Conservation (phyloP, 2,329 filamentous ascomycete species). For the Colletotrichum echinochloae region DNA sequence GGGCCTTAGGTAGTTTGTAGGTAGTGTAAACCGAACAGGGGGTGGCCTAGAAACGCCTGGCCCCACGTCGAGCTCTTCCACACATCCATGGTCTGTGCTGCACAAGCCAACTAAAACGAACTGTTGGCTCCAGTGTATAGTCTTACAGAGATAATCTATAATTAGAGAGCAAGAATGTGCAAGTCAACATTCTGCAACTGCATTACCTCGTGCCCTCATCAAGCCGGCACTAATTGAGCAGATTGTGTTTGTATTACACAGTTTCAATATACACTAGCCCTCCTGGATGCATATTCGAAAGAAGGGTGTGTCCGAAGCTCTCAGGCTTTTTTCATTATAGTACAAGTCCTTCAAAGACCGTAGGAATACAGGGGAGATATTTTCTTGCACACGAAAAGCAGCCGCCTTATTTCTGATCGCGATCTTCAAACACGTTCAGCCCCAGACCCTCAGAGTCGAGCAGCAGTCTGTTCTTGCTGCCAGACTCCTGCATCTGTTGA, state of each 20-base stretch:
- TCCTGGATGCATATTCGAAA: not conserved
- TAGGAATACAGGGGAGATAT: slow-evolving; percentile 61
- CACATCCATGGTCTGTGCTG: slow-evolving; percentile 12
- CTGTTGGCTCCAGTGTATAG: not conserved
- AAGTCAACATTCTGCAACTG: not conserved
- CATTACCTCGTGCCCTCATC: not conserved
- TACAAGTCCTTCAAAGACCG: slow-evolving; percentile 31
- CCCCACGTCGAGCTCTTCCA: slow-evolving; percentile 8
- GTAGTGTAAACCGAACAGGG: slow-evolving; percentile 21
- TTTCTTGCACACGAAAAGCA: slow-evolving; percentile 39
- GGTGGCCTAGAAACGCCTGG: slow-evolving; percentile 3
- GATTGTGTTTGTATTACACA: slow-evolving; percentile 11
- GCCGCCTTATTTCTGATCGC: slow-evolving; percentile 59
- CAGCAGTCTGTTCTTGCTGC: slow-evolving; percentile 92
- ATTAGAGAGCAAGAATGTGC: not conserved
- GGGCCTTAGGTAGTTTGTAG: slow-evolving; percentile 18
- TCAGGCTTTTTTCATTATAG: slow-evolving; percentile 38
- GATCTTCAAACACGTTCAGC: slow-evolving; percentile 80
- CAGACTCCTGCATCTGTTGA: slow-evolving; percentile 84
- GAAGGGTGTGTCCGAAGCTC: slow-evolving; percentile 15
- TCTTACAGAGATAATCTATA: not conserved
- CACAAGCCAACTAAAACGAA: not conserved
- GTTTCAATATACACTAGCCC: slow-evolving; percentile 4
- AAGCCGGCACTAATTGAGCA: not conserved
- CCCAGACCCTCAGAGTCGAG: slow-evolving; percentile 92